Base-by-base conservation (phyloP, 2,329 filamentous ascomycete genomes). In the Ceratocystis alfenasii region DNA sequence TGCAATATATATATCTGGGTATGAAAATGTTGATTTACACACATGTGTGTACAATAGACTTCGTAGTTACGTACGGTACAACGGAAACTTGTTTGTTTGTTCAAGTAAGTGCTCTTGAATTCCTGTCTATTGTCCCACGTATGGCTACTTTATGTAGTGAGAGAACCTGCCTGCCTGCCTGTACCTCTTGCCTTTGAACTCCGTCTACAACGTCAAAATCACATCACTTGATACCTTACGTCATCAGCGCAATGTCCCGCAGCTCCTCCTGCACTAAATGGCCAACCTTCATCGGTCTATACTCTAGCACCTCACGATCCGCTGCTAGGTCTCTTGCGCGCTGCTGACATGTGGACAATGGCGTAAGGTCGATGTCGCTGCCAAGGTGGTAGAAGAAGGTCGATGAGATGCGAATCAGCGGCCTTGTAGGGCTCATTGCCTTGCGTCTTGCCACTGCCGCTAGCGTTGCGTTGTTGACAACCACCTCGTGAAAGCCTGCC, bases 321-420 rank as follows among this genome's bases (percentile, higher is more conserved):
- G 84, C 81, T 44, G 75, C 75, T 0, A 82, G 82, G 0, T 71
- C 71, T 62, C 70, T 73, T 4, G 82, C 81, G 69, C 74, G 74
- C 55, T 78, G 76, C 0, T 73, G 77, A 46, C 84, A 75, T 64
- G 72, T 72, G 0, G 79, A 78, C 53, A 85, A 75, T 1, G 83
- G 83, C 2, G 70, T 73, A 5, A 85, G 73, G 66, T 84, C 81
- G 66, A 79, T 79, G 70, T 85, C 83, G 20, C 80, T 83, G 53
- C 77, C 78, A 30, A 85, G 74, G 64, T 85, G 83, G 79, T 81
- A 85, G 74, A 85, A 85, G 66, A 84, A 76, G 2, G 83, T 85
- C 62, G 80, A 83, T 45, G 81, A 83, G 71, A 85, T 85, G 62
- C 83, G 76, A 17, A 84, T 72, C 1, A 81, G 75, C 12, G 82